phyloP scores from a whole-genome alignment of 2,329 filamentous ascomycete species.

The Pseudogymnoascus sp. region DNA sequence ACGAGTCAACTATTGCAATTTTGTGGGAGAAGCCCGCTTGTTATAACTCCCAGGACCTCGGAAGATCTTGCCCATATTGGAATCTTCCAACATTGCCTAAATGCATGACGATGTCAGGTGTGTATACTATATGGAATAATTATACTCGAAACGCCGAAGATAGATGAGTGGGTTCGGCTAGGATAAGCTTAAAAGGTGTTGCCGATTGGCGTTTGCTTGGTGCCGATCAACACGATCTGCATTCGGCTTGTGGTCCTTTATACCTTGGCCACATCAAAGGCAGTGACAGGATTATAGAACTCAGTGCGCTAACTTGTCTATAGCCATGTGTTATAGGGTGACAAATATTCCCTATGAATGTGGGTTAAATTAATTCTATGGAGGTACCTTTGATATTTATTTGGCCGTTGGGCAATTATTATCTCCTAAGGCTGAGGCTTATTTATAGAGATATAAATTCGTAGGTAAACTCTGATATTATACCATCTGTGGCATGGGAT shows the following conservation, averaged over 20 bases:
- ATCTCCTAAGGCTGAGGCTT: too few relatives aligned
- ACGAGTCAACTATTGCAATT: neutral
- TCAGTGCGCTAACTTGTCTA: neutral
- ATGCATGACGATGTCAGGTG: neutral
- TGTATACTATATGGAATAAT: neutral
- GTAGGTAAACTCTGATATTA: neutral
- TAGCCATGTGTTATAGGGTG: neutral
- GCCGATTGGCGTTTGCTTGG: neutral
- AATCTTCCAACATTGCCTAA: neutral
- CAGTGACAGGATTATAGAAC: neutral
- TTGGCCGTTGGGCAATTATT: neutral
- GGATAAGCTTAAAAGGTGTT: slow-evolving; percentile 3
- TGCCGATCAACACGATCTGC: neutral
- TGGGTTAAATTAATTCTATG: neutral
- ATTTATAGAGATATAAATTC: neutral
- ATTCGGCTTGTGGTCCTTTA: neutral
- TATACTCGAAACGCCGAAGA: slow-evolving; percentile 4
- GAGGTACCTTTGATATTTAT: neutral
- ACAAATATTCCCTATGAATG: neutral
- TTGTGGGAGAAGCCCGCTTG: neutral
- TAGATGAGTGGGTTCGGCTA: neutral
- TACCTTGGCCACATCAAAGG: neutral
- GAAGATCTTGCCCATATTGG: slow-evolving; percentile 1
- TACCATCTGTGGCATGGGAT: neutral
- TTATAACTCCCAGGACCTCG: neutral